Base-by-base conservation (phyloP, 2,329 filamentous ascomycete genomes). In the Colletotrichum brevisporum region DNA sequence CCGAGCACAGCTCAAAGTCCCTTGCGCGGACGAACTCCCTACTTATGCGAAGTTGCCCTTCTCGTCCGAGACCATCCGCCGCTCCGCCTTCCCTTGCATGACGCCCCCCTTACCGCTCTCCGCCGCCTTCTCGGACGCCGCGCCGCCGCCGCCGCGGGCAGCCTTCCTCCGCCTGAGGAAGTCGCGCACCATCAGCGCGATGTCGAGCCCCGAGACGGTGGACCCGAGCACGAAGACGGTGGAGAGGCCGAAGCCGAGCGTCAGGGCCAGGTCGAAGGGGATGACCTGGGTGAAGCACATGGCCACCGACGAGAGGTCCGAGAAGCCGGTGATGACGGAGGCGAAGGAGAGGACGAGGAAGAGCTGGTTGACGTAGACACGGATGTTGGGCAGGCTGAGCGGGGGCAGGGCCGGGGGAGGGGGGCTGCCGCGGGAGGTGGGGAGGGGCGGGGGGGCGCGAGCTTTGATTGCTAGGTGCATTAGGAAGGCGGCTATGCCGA, bases 261-360 rank as follows among this genome's bases (percentile, higher is more conserved):
- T 24, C 4, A 79, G 48, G 9, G 73, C 74, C 8, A 71, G 26
- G 52, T 77, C 74, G 31, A 80, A 75, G 2, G 75, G 64, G 6
- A 80, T 53, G 16, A 75, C 53, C 15, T 74, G 73, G 6, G 75
- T 76, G 31, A 77, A 53, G 60, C 77, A 77, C 21, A 79, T 69
- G 1, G 73, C 63, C 13, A 78, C 71, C 9, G 67, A 67, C 53
- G 72, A 75, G 3, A 80, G 65, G 41, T 77, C 77, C 2, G 72
- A 62, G 47, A 80, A 79, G 5, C 78, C 78, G 0, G 72, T 74
- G 6, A 76, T 58, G 15, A 71, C 67, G 0, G 77, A 74, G 0
- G 70, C 59, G 4, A 75, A 26, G 3, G 73, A 59, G 4, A 79
- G 69, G 12, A 69, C 31, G 1, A 78, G 68, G 31, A 80, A 73